phyloP scores from a whole-genome alignment of 1,284 basidiomycete species.

The Thelephora terrestris region DNA sequence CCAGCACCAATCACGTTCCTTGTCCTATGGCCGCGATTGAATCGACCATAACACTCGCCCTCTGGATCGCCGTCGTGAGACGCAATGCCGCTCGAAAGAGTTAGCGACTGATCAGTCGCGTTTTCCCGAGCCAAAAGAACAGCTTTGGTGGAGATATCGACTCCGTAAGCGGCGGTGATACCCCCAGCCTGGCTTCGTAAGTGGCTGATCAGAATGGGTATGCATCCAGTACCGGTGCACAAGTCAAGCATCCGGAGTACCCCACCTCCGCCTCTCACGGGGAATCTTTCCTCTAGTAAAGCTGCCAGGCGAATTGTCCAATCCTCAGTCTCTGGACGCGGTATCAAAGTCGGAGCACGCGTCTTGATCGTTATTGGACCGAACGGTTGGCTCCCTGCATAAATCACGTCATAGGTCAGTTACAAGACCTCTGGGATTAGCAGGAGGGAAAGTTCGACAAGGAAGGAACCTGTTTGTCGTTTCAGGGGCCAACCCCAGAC shows the following conservation, averaged over 20 bases:
- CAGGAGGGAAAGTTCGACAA: not conserved
- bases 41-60: too few species aligned
- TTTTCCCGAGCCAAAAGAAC: constrained; percentile 68
- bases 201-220: constrained; percentile 71
- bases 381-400: constrained; percentile 78
- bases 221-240: constrained; percentile 86
- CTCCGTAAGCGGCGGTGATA: constrained; percentile 43
- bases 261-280: constrained; percentile 4
- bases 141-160: constrained; percentile 67
- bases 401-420: not conserved
- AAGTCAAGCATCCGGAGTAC: constrained; percentile 68
- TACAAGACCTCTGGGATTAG: constrained; percentile 4
- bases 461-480: not conserved
- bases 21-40: too few species aligned
- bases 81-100: not conserved
- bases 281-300: not conserved
- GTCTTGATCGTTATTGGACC: constrained; percentile 65
- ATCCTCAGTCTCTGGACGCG: constrained; percentile 86
- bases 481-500: too few species aligned
- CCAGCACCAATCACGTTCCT: too few species aligned
- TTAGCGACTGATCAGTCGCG: constrained; percentile 20
- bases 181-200: constrained; percentile 36
- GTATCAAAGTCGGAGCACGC: constrained; percentile 77
- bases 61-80: not conserved
- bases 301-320: constrained; percentile 53